These are phyloP conservation scores for Plasmodium inui DNA, from an alignment of 169 alveolate species.

Conservation along the genomic window DNA sequence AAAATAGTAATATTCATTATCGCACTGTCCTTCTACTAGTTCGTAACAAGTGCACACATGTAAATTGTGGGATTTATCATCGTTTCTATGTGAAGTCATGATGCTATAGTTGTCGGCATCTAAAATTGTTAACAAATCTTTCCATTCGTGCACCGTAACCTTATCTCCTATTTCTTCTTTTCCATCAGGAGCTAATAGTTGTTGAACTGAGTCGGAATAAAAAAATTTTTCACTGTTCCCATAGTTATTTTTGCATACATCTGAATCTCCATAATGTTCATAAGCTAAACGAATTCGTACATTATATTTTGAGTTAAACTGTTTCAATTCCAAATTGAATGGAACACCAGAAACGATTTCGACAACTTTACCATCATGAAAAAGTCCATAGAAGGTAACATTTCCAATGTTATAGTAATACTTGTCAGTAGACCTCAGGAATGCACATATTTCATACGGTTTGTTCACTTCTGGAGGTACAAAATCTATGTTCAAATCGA, in stretches of 20 bases:
- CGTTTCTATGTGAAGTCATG: conserved; percentile 19
- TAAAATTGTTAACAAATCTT: conserved; percentile 21
- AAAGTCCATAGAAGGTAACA: conserved; percentile 38
- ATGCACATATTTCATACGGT: conserved; percentile 62
- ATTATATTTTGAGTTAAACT: conserved; percentile 40
- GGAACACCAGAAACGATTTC: conserved; percentile 63
- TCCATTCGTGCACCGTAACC: conserved; percentile 26
- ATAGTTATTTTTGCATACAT: conserved; percentile 12
- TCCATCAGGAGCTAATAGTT: conserved; percentile 16
- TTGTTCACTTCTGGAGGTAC: conserved; percentile 28
- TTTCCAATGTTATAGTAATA: conserved; percentile 47
- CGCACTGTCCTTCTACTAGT: conserved; percentile 21
- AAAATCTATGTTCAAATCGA: conserved; percentile 25
- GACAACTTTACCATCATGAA: conserved; percentile 7
- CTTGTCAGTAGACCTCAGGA: conserved; percentile 14
- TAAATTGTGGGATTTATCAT: conserved; percentile 31
- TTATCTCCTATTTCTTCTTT: conserved; percentile 13
- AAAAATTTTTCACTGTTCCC: conserved; percentile 9
- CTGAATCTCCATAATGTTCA: conserved; percentile 8
- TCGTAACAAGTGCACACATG: conserved; percentile 66
- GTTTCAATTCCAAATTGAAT: conserved; percentile 55
- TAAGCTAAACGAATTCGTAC: conserved; percentile 25
- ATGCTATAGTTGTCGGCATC: conserved; percentile 39
- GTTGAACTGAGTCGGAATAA: not conserved
- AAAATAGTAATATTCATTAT: conserved; percentile 5